Evolutionary conservation across 768 basidiomycete species (phyloP).

Genomic region (Tulasnella sp.): DNA sequence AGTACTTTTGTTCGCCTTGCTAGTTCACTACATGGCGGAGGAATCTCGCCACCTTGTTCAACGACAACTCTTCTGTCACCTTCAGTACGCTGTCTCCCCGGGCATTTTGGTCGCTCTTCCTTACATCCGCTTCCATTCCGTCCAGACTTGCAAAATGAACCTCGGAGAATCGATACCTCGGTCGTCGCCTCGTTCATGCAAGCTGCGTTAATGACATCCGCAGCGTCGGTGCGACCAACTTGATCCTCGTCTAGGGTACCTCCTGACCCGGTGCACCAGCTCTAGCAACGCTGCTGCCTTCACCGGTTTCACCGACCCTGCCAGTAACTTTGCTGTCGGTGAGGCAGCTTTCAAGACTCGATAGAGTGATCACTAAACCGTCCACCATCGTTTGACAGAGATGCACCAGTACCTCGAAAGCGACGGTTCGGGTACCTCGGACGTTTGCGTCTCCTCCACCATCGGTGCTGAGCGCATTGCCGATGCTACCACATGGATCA

Average conservation of each 20-base stretch:
- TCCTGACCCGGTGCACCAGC: constrained; percentile 55
- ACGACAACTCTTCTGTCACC: constrained; percentile 49
- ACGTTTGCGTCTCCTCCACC: constrained; percentile 54
- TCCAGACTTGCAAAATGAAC: constrained; percentile 51
- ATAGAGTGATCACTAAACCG: background rate
- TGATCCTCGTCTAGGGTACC: constrained; percentile 44
- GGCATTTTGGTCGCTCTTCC: background rate
- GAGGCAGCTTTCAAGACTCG: constrained; percentile 26
- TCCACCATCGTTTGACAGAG: constrained; percentile 39
- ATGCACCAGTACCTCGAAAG: constrained; percentile 71
- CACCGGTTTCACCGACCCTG: constrained; percentile 52
- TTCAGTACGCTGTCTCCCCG: constrained; percentile 50
- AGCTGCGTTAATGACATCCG: constrained; percentile 66
- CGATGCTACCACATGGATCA: constrained; percentile 56
- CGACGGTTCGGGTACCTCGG: constrained; percentile 53
- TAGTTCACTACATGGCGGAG: constrained; percentile 45
- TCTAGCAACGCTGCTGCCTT: constrained; percentile 58
- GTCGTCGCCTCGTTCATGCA: constrained; percentile 57
- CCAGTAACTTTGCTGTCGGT: constrained; percentile 60
- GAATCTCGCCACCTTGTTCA: constrained; percentile 54
- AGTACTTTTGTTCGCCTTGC: background rate
- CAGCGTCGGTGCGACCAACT: constrained; percentile 54
- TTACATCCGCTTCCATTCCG: constrained; percentile 13
- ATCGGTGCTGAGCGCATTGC: constrained; percentile 58
- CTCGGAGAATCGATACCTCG: constrained; percentile 53